Evolutionary conservation across 1,284 basidiomycete species (phyloP), one percentile per base, ranked within the genome.

Genomic region (Ganoderma leucocontextum): DNA sequence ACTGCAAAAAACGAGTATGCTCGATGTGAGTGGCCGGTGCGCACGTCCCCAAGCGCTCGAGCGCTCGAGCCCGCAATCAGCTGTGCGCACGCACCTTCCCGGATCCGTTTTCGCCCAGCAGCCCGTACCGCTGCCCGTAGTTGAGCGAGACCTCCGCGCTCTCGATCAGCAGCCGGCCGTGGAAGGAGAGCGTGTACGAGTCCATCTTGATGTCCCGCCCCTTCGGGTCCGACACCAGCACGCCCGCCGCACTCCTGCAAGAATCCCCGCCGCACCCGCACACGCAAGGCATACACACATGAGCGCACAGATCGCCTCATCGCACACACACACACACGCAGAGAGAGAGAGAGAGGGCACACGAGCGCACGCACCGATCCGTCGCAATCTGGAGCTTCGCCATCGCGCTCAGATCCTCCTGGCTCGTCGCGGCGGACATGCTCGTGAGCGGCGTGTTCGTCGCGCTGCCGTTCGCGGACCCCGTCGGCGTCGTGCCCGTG

Each of bases 181-280:
- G 97, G 90, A 99, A 99, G 4, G 96, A 98, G 66, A 99, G 89
- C 5, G 96, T 98, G 82, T 92, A 99, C 63, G 92, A 89, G 79
- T 98, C 96, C 75, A 99, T 97, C 85, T 99, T 98, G 87, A 99
- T 93, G 84, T 99, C 97, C 72, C 97, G 92, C 67, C 91, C 89
- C 82, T 98, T 96, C 66, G 87, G 81, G 84, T 99, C 98, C 59
- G 96, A 98, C 60, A 95, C 92, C 52, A 99, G 87, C 25, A 98
- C 97, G 77, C 98, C 97, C 53, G 92, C 87, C 2, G 95, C 94
- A 74, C 93, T 95, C 88, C 93, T 94, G 74, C 39, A 76, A n/a
- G n/a, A n/a, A 44, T 17, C 19, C 35, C 53, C n/a, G n/a, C 13
- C 13, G 17, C 53, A 35, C 19, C 33, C 44, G 19, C n/a, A 49